Base-by-base conservation (phyloP, 495 filamentous ascomycete genomes). In the Lasiosphaeris hirsuta region DNA sequence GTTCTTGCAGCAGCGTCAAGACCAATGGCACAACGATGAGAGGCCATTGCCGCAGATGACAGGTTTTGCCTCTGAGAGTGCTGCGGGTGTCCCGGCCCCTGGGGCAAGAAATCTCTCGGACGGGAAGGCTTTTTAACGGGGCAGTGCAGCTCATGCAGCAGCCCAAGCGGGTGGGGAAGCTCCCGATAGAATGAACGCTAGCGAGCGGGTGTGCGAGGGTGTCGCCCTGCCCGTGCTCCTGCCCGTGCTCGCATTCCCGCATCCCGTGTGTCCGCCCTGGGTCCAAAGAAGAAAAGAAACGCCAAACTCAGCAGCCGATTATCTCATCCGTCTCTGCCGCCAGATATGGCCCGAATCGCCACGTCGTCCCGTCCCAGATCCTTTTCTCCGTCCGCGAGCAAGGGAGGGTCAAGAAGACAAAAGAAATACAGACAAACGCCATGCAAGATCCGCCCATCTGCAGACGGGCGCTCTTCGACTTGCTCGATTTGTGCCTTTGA, bases 221-320 rank as follows among this genome's bases (percentile, higher is more conserved):
- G 13, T 46, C 13, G 46, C 30, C 44, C 47, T 58, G 55, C 61
- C 57, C 53, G 53, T 59, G 57, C 55, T 57, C 44, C 47, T 58
- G 55, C 61, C 57, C 53, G 53, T 59, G 57, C 55, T 57, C 57
- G 55, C 58, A 61, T 58, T 64, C 62, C 62, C 58, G 62, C 54
- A 37, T 56, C 51, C 62, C 55, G 57, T 60, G n/a, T 30, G 14
- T 23, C 18, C 46, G 36, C 49, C 41, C 13, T n/a, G 47, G 23
- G n/a, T 0, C 33, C 40, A n/a, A 36, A 18, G 33, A 18, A 36
- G 45, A 44, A 52, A 46, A 51, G 33, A 34, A 19, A 49, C 13
- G 46, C 10, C 46, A 19, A 10, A 13, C 33, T 23, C 23, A 10
- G n/a, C 46, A 10, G 23, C 46, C 19, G n/a, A 8, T 34, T 19